phyloP scores from a whole-genome alignment of 352 stramenopile species.

The Phytopythium oedochilum region DNA sequence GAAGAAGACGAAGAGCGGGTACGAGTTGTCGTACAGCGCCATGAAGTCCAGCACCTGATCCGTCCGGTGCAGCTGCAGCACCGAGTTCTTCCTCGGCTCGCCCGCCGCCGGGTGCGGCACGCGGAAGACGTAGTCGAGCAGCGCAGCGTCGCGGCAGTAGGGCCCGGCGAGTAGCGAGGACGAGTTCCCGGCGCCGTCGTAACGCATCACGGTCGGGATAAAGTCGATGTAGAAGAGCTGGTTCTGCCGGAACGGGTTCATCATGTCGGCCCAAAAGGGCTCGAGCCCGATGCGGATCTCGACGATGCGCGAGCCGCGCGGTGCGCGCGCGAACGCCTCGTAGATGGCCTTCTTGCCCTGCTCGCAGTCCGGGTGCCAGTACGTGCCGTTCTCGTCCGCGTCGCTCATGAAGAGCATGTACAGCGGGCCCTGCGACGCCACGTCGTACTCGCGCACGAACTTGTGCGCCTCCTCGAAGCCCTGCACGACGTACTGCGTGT shows the following conservation, averaged over 20 bases:
- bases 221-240: conserved; percentile 84
- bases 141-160: conserved; percentile 53
- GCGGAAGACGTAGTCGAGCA: conserved; percentile 69
- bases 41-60: conserved; percentile 50
- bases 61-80: conserved; percentile 35
- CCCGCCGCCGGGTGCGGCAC: conserved; percentile 33
- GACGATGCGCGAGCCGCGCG: conserved; percentile 50
- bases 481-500: conserved; percentile 58
- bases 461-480: conserved; percentile 71
- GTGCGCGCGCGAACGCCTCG: conserved; percentile 54
- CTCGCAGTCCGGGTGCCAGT: conserved; percentile 74
- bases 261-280: conserved; percentile 63
- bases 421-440: conserved; percentile 49
- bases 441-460: conserved; percentile 74
- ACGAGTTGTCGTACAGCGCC: conserved; percentile 55
- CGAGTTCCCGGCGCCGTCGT: conserved; percentile 71
- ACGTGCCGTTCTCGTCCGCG: conserved; percentile 56
- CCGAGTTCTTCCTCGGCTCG: conserved; percentile 36
- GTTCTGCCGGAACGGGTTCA: conserved; percentile 75
- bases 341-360: conserved; percentile 51
- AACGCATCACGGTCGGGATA: conserved; percentile 70
- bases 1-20: conserved; percentile 75
- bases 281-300: conserved; percentile 63
- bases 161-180: conserved; percentile 62
- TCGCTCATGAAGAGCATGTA: conserved; percentile 81